phyloP scores from a whole-genome alignment of 208 protist genomes.

The Trichomonas tenax region DNA sequence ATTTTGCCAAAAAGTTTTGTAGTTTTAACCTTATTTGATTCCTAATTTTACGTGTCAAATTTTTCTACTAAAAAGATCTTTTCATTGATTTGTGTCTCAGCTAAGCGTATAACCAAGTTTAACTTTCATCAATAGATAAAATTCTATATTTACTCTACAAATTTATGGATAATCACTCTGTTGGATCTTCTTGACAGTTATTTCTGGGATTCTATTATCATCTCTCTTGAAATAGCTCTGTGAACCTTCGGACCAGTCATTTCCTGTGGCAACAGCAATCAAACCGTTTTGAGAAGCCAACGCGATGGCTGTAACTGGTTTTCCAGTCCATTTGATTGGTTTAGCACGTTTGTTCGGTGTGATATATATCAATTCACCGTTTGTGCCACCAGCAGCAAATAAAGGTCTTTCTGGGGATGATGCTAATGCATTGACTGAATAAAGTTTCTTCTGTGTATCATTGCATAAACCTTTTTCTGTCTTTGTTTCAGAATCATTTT shows the following conservation, averaged over 20 bases:
- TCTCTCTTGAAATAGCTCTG: background rate
- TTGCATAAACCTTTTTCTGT: background rate
- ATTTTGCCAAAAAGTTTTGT: too few species aligned
- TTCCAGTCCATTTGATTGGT: background rate
- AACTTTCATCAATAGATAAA: too few species aligned
- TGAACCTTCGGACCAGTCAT: background rate
- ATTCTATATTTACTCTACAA: too few species aligned
- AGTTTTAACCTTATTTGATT: too few species aligned
- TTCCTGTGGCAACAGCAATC: background rate
- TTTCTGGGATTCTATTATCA: background rate
- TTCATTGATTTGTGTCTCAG: too few species aligned
- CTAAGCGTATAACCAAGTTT: too few species aligned
- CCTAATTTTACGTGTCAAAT: too few species aligned
- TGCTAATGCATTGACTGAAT: background rate
- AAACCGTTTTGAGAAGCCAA: background rate
- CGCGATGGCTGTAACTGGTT: background rate
- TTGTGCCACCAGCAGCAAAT: background rate
- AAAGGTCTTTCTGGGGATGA: background rate
- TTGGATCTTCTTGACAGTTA: background rate
- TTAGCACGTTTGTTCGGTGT: background rate
- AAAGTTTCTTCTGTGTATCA: background rate
- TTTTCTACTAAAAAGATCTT: too few species aligned
- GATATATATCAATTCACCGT: background rate
- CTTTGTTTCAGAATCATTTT: background rate
- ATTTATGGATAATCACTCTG: background rate